Evolutionary conservation across 306 rosid species (phyloP).

Genomic region (Hylodesmum podocarpum): DNA sequence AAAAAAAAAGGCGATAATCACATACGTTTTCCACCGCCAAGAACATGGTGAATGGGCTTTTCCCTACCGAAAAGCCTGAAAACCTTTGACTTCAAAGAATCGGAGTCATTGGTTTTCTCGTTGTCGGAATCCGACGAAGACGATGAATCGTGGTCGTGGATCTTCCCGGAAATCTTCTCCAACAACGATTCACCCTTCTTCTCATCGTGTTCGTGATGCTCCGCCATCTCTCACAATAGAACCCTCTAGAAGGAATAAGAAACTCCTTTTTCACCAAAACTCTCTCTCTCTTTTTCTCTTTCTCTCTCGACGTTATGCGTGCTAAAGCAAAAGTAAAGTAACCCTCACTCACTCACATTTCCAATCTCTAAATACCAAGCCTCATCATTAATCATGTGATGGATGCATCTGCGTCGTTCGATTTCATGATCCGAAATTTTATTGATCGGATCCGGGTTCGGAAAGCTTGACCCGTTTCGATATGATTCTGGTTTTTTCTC

Average conservation of each 20-base stretch:
- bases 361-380: constrained; percentile 34
- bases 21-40: constrained; percentile 97
- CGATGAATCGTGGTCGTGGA: constrained; percentile 66
- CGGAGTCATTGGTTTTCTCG: constrained; percentile 38
- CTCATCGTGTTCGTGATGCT: constrained; percentile 54
- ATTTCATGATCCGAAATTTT: neutral
- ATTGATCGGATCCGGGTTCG: neutral
- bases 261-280: neutral
- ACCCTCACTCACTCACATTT: neutral
- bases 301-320: no score
- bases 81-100: constrained; percentile 54
- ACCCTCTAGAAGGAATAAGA: constrained; percentile 38
- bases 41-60: constrained; percentile 69
- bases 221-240: constrained; percentile 41
- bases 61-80: constrained; percentile 91
- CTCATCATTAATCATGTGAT: no score
- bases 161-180: constrained; percentile 74
- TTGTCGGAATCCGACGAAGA: constrained; percentile 68
- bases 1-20: neutral
- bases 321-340: neutral
- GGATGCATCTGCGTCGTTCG: constrained; percentile 45
- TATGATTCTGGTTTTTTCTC: neutral
- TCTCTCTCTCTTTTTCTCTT: no score
- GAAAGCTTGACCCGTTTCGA: neutral
- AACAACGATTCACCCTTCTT: constrained; percentile 52